Evolutionary conservation across 495 filamentous ascomycete species (phyloP).

Genomic region (Clavariopsis aquatica): DNA sequence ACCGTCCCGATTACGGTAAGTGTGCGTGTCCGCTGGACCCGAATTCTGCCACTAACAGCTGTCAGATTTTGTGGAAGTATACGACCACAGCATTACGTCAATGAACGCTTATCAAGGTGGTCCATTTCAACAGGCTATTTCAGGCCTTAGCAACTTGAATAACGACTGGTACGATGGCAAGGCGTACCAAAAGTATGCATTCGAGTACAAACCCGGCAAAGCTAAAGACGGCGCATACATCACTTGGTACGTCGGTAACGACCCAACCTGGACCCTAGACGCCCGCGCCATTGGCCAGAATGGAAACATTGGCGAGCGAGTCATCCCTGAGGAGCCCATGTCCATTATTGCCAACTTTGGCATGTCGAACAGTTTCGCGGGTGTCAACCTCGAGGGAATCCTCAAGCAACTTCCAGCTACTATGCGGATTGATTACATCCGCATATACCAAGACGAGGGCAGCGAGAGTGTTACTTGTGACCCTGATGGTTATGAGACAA

Average conservation of each 20-base stretch:
- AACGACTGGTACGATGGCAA: conserved; percentile 76
- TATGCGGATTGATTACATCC: conserved; percentile 72
- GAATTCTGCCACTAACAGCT: conserved; percentile 16
- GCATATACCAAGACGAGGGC: conserved; percentile 70
- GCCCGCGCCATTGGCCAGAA: conserved; percentile 66
- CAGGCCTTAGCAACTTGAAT: conserved; percentile 70
- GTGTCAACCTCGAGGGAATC: conserved; percentile 58
- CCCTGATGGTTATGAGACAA: conserved; percentile 68
- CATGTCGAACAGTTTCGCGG: conserved; percentile 68
- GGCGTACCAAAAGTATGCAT: conserved; percentile 69
- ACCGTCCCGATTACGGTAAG: conserved; percentile 68
- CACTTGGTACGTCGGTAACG: conserved; percentile 68
- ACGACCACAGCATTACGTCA: conserved; percentile 57
- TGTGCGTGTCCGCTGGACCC: neutral
- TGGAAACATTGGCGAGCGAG: conserved; percentile 70
- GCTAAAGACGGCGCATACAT: conserved; percentile 53
- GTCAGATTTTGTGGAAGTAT: conserved; percentile 62
- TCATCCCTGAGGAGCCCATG: conserved; percentile 72
- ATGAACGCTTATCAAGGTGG: conserved; percentile 71
- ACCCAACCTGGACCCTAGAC: conserved; percentile 68
- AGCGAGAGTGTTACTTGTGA: conserved; percentile 67
- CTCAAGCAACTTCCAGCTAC: conserved; percentile 62
- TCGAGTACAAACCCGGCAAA: conserved; percentile 69
- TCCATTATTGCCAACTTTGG: conserved; percentile 70
- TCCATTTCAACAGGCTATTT: conserved; percentile 71